Percentiles rank a stretch among this genome's conserved stretches.
Evolutionary conservation across 1,139 yeast species (phyloP).

Genomic region (Lodderomyces theae): DNA sequence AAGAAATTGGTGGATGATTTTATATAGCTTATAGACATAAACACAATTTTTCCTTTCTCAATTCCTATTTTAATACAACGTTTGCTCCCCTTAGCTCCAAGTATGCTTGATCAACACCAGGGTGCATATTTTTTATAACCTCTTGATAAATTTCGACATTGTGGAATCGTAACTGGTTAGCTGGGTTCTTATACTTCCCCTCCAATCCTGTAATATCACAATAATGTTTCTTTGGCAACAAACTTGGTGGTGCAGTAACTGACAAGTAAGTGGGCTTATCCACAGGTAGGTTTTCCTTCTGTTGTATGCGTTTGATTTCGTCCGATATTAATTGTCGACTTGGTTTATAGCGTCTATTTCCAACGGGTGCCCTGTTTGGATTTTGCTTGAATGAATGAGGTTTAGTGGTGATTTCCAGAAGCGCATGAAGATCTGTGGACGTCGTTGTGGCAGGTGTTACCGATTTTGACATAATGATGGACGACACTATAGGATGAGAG

Average conservation of each 20-base stretch:
- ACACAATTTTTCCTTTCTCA: not conserved
- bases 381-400: conserved; percentile 55
- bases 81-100: conserved; percentile 85
- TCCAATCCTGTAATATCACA: conserved; percentile 93
- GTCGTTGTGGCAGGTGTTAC: conserved; percentile 2
- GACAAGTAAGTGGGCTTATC: conserved; percentile 59
- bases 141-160: conserved; percentile 81
- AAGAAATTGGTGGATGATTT: conserved; percentile 27
- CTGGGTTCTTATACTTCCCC: conserved; percentile 73
- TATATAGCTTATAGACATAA: not conserved
- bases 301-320: conserved; percentile 62
- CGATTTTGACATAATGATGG: conserved; percentile 5
- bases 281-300: conserved; percentile 37
- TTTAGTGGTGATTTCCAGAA: conserved; percentile 43
- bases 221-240: conserved; percentile 76
- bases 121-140: conserved; percentile 74
- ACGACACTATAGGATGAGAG: not conserved
- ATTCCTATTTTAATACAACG: conserved; percentile 63
- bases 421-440: conserved; percentile 25
- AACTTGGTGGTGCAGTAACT: conserved; percentile 84
- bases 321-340: conserved; percentile 73
- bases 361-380: conserved; percentile 43
- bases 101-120: conserved; percentile 93
- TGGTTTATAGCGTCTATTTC: conserved; percentile 69
- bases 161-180: conserved; percentile 74